phyloP scores from a whole-genome alignment of 2,329 filamentous ascomycete species.

The Paecilomyces variotii region DNA sequence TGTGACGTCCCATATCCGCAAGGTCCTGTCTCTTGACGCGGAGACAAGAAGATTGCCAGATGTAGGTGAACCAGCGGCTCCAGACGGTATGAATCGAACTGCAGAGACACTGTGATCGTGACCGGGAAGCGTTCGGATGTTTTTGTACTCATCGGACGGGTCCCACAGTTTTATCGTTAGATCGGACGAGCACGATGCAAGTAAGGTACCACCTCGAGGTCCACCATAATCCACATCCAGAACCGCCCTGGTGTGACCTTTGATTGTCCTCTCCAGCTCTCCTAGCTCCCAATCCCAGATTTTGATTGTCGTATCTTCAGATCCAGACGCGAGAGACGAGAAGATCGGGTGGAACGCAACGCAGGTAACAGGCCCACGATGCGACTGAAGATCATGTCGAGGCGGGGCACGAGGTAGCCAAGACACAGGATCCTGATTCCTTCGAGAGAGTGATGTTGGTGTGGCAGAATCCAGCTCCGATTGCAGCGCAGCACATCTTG shows the following conservation, averaged over 20 bases:
- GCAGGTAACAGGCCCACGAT: constrained; percentile 72
- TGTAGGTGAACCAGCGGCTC: constrained; percentile 66
- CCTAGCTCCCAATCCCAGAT: constrained; percentile 97
- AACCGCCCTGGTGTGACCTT: constrained; percentile 84
- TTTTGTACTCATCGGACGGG: constrained; percentile 86
- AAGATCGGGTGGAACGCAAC: constrained; percentile 91
- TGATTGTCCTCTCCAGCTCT: constrained; percentile 81
- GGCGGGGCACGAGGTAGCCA: constrained; percentile 84
- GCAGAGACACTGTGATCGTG: constrained; percentile 90
- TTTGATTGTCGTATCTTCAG: constrained; percentile 89
- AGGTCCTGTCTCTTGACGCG: constrained; percentile 74
- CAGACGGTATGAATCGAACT: constrained; percentile 79
- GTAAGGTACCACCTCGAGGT: constrained; percentile 66
- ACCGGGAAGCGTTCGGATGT: constrained; percentile 80
- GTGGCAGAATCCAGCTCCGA: constrained; percentile 78
- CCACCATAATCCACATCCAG: constrained; percentile 87
- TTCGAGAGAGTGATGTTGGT: constrained; percentile 65
- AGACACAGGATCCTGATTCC: constrained; percentile 72
- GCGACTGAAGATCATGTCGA: constrained; percentile 73
- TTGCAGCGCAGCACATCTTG: constrained; percentile 64
- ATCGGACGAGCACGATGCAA: constrained; percentile 80
- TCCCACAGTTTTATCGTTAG: constrained; percentile 95
- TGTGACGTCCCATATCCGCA: constrained; percentile 86
- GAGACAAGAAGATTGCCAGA: constrained; percentile 80
- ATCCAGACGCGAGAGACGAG: constrained; percentile 80